Evolutionary conservation across 371 early-diverging fungal species (phyloP).

Genomic region (Basidiobolus heterosporus): DNA sequence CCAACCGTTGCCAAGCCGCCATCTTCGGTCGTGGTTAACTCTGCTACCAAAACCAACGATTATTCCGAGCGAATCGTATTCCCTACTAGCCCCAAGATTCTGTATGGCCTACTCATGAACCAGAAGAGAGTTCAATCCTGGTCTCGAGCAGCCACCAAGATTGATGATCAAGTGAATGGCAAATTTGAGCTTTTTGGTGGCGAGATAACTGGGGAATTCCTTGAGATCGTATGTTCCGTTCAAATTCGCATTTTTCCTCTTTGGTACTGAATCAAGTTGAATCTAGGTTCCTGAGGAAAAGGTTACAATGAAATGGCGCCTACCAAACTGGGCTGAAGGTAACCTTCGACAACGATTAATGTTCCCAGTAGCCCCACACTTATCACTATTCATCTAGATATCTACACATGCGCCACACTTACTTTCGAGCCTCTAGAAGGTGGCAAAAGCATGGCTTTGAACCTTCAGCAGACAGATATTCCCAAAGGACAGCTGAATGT

Average conservation of each 20-base stretch:
- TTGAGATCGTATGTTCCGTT: constrained; percentile 31
- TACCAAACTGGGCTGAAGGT: constrained; percentile 69
- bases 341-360: constrained; percentile 3
- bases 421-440: neutral
- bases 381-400: neutral
- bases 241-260: too few species aligned
- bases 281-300: constrained; percentile 37
- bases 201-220: constrained; percentile 70
- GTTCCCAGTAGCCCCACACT: neutral
- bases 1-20: neutral
- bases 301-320: constrained; percentile 74
- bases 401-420: neutral
- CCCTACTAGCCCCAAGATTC: constrained; percentile 55
- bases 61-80: too few species aligned
- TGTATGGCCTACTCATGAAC: constrained; percentile 66
- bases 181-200: constrained; percentile 68
- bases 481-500: neutral
- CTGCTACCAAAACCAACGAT: neutral
- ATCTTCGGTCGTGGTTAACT: neutral
- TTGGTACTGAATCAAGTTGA: neutral
- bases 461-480: neutral
- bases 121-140: constrained; percentile 53
- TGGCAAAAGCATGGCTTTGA: neutral
- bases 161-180: constrained; percentile 32
- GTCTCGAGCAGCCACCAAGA: constrained; percentile 54